Base-by-base conservation (phyloP, 352 stramenopile genomes). In the Phytophthora crassamura region DNA sequence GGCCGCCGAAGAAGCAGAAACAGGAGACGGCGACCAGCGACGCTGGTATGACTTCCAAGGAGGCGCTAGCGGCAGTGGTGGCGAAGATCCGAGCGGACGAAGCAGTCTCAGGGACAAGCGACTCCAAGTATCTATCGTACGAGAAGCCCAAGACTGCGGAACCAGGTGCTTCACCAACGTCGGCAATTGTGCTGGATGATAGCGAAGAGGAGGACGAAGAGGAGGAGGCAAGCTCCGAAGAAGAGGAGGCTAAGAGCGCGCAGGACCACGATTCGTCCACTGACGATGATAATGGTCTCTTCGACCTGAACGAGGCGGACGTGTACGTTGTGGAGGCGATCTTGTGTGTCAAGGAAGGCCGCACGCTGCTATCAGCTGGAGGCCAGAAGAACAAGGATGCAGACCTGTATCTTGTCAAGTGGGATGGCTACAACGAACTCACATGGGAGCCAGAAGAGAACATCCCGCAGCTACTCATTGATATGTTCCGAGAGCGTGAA, bases 391-490 rank as follows among this genome's bases (percentile, higher is more conserved):
- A 68, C 1, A 92, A 92, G 54, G 84, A 92, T 45, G 66, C 72
- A 7, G 84, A 92, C 53, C 60, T 90, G 38, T 91, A 84, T 42
- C 74, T 93, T 7, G 82, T 91, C 33, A 93, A 93, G 42, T 93
- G 85, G 85, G 82, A 89, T 49, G 76, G 77, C 35, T 93, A 91
- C 67, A 67, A 93, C 33, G 85, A 93, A 57, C 68, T 93, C 6
- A 93, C 85, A 25, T 93, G 85, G 85, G 85, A 93, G 40, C 82
- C 85, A 0, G 77, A 88, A 11, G 53, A 71, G 7, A 91, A 93
- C 49, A 89, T 93, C 45, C 85, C 84, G 5, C 75, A 75, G 7
- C 79, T 75, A 2, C 66, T 93, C 5, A 74, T 93, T 49, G 62
- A 82, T 2, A 81, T 88, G 42, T 93, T 88, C 42, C 73, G 68